These are phyloP conservation scores for Neodidymelliopsis sp. DNA, from an alignment of 2,329 filamentous ascomycete genomes.

Conservation along the genomic window DNA sequence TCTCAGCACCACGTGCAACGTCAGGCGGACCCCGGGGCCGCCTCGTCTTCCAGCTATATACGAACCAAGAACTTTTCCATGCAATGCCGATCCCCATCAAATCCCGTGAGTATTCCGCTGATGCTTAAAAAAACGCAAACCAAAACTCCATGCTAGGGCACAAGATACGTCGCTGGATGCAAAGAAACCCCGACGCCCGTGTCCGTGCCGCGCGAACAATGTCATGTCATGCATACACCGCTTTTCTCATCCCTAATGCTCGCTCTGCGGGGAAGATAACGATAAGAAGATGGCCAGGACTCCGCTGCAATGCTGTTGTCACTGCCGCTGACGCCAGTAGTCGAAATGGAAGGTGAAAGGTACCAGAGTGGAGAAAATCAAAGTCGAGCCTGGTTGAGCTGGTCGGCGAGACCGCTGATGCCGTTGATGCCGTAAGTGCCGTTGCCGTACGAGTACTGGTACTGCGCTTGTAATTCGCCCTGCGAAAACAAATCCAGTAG, in stretches of 20 bases:
- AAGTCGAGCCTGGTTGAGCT: conserved; percentile 45
- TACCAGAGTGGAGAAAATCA: conserved; percentile 29
- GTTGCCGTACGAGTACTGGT: conserved; percentile 32
- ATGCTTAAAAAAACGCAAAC: conserved; percentile 36
- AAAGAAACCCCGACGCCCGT: background rate
- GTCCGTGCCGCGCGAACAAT: conserved; percentile 5
- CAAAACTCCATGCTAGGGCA: conserved; percentile 45
- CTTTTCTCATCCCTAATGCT: conserved; percentile 27
- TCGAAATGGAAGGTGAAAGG: conserved; percentile 24
- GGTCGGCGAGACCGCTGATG: conserved; percentile 41
- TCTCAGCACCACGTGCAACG: conserved; percentile 4
- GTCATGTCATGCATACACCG: conserved; percentile 26
- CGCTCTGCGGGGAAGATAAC: conserved; percentile 24
- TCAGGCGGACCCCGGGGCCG: conserved; percentile 3
- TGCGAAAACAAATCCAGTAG: conserved; percentile 33
- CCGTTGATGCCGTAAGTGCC: conserved; percentile 16
- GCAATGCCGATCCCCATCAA: conserved; percentile 25
- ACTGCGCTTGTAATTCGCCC: conserved; percentile 33
- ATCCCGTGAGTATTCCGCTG: conserved; percentile 20
- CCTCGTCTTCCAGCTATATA: conserved; percentile 13
- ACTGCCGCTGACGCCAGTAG: conserved; percentile 26
- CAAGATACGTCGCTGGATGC: conserved; percentile 7
- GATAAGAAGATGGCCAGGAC: conserved; percentile 22
- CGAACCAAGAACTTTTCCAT: conserved; percentile 32
- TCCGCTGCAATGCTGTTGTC: conserved; percentile 29